Conservation (phyloP, 805 yeast genomes). For the Candida methanosorbosa region DNA sequence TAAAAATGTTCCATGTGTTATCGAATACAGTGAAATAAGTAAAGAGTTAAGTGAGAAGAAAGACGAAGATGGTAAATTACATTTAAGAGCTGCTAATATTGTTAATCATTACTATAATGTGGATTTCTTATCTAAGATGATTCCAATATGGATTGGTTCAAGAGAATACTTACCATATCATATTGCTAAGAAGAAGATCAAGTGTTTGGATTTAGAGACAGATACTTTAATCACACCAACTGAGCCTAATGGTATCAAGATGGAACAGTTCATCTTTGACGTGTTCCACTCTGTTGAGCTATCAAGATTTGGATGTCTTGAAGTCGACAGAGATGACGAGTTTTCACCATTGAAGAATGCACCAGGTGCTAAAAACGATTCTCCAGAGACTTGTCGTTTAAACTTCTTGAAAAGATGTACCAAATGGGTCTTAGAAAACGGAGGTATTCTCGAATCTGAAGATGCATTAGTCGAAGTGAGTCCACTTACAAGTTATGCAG, state of each 20-base stretch:
- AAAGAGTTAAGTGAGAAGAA: conserved; percentile 58
- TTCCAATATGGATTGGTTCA: conserved; percentile 64
- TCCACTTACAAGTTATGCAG: conserved; percentile 65
- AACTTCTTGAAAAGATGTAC: conserved; percentile 62
- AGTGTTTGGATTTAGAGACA: conserved; percentile 35
- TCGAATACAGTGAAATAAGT: conserved; percentile 90
- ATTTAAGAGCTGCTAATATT: conserved; percentile 89
- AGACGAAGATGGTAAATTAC: conserved; percentile 55
- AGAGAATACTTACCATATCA: conserved; percentile 79
- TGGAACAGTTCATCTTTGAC: conserved; percentile 96
- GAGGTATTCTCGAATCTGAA: conserved; percentile 47
- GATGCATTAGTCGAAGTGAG: conserved; percentile 62
- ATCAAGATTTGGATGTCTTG: conserved; percentile 77
- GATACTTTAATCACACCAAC: conserved; percentile 51
- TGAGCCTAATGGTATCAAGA: conserved; percentile 81
- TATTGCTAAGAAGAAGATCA: conserved; percentile 84
- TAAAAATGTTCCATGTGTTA: conserved; percentile 68
- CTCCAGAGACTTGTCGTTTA: conserved; percentile 70
- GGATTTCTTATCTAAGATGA: conserved; percentile 48
- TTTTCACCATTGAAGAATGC: conserved; percentile 94
- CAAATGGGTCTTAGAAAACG: conserved; percentile 62
- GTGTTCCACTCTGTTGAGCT: conserved; percentile 77
- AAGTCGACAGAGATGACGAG: conserved; percentile 78
- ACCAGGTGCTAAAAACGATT: conserved; percentile 71
- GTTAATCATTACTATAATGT: conserved; percentile 94